Evolutionary conservation across 106 monocot genomes (phyloP).

Genomic region (Phalaenopsis aphrodite): DNA sequence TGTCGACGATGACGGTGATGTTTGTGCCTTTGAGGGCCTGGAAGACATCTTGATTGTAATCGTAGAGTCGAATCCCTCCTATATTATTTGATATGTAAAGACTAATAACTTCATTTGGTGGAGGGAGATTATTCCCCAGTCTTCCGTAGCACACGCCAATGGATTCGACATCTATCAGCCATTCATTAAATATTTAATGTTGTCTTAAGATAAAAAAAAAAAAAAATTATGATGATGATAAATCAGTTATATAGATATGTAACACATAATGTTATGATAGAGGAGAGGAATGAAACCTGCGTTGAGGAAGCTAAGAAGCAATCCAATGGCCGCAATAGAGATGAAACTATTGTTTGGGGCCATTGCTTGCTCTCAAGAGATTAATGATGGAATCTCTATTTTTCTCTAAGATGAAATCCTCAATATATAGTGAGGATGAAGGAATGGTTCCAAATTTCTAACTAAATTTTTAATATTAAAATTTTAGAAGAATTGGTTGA

Average conservation of each 20-base stretch:
- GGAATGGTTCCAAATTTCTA: no score
- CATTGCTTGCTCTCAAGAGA: not conserved
- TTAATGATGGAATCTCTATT: no score
- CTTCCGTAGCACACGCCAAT: constrained; percentile 6
- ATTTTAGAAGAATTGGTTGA: no score
- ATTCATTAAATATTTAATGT: not conserved
- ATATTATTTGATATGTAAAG: not conserved
- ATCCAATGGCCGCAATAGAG: not conserved
- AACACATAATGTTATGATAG: not conserved
- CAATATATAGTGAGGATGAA: no score
- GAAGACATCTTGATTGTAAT: not conserved
- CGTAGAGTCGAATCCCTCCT: not conserved
- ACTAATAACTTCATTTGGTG: not conserved
- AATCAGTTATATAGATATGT: no score
- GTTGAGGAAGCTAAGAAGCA: not conserved
- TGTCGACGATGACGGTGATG: constrained; percentile 1
- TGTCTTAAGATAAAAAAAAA: not conserved
- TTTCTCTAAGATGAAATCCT: no score
- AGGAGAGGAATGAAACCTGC: not conserved
- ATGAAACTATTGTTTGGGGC: not conserved
- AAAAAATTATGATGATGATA: not conserved
- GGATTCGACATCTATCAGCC: not conserved
- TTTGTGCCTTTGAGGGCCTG: not conserved
- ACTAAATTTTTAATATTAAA: no score
- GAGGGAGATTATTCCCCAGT: not conserved